These are phyloP conservation scores for Glycine tomentella DNA, from an alignment of 306 rosid genomes.

Conservation along the genomic window DNA sequence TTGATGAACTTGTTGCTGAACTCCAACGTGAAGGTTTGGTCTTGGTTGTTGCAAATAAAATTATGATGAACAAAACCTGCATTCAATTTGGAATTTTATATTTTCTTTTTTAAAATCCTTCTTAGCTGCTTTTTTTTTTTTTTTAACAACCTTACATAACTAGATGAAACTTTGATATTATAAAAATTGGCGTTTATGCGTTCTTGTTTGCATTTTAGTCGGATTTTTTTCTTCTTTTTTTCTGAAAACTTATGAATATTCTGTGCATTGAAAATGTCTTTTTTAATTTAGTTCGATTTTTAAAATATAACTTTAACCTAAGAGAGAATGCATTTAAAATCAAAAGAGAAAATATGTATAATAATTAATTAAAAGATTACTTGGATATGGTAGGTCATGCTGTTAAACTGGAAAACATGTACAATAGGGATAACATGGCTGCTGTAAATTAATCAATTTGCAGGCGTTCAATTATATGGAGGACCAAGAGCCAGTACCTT, in stretches of 20 bases:
- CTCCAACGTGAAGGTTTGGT: constrained; percentile 70
- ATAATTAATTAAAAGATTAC: not conserved
- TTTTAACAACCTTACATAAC: not conserved
- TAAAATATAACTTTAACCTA: not conserved
- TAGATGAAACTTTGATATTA: not conserved
- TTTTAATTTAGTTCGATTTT: not conserved
- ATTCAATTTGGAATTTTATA: constrained; percentile 23
- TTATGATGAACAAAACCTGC: constrained; percentile 10
- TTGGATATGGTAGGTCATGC: not conserved
- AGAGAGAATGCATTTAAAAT: not conserved
- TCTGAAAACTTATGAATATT: not conserved
- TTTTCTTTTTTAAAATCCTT: not conserved
- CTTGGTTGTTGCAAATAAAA: constrained; percentile 22
- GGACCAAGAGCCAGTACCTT: constrained; percentile 75
- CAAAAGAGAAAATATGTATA: constrained; percentile 2
- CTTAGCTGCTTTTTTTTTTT: not conserved
- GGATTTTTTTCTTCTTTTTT: not conserved
- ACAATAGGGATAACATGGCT: not conserved
- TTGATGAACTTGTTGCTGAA: constrained; percentile 60
- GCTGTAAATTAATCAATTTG: constrained; percentile 28
- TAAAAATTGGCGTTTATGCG: no score
- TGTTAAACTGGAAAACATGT: constrained; percentile 8
- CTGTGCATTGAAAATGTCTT: not conserved
- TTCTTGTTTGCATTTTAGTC: not conserved
- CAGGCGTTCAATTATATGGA: constrained; percentile 82